Percentiles rank a stretch among this genome's conserved stretches.
These are phyloP conservation scores for Selaginella moellendorffii DNA, from an alignment of 75 land plant species.

Conservation along the genomic window DNA sequence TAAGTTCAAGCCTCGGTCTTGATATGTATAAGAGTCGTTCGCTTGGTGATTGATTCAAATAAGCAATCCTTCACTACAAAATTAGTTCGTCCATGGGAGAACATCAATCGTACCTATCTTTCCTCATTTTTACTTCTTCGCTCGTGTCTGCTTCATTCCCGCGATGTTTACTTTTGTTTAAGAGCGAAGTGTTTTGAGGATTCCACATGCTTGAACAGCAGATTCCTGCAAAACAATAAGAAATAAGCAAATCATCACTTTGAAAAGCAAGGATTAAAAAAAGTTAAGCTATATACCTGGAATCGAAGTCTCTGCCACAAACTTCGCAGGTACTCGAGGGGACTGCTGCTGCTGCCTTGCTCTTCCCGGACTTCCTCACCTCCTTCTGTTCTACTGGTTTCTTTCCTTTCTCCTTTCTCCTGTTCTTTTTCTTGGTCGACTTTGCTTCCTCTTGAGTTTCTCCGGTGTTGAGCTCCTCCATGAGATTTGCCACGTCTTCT, in stretches of 20 bases:
- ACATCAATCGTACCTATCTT: no score
- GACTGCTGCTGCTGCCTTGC: constrained; percentile 30
- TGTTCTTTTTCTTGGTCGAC: constrained; percentile 17
- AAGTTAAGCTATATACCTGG: constrained; percentile 33
- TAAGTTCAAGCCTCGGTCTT: no score
- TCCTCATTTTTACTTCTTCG: no score
- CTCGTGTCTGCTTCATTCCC: no score
- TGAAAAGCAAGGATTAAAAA: background rate
- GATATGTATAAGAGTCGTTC: no score
- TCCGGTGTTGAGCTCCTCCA: background rate
- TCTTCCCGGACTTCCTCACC: background rate
- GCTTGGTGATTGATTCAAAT: no score
- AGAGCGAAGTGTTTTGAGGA: background rate
- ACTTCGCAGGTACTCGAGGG: constrained; percentile 35
- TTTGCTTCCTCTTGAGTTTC: constrained; percentile 17
- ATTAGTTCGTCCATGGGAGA: no score
- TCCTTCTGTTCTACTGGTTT: constrained; percentile 1
- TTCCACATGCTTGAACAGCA: constrained; percentile 43
- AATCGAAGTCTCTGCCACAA: constrained; percentile 72
- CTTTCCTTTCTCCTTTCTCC: constrained; percentile 13
- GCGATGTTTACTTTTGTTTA: no score
- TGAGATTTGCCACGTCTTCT: background rate
- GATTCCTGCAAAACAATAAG: constrained; percentile 31
- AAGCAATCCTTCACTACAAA: no score
- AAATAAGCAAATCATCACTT: background rate